Percentiles rank a stretch among this genome's conserved stretches.
Evolutionary conservation across 345 rosid genomes (phyloP).

Genomic region (Rubroshorea leprosula): DNA sequence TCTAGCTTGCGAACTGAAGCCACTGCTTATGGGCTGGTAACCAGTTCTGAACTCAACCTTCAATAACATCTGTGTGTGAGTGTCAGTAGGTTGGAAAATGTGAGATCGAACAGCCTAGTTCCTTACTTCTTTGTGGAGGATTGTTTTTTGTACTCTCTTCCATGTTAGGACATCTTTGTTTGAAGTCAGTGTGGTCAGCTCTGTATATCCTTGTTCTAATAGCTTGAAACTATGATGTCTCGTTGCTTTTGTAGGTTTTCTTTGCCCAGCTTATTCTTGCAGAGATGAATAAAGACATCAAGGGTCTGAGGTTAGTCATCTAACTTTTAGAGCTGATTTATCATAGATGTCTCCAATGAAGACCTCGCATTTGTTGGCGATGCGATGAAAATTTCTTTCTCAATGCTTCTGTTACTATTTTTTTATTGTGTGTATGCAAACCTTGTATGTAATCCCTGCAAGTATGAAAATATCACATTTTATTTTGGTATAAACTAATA

Average conservation of each 20-base stretch:
- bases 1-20: constrained; percentile 99
- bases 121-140: constrained; percentile 3
- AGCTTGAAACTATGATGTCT: constrained; percentile 14
- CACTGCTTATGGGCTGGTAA: constrained; percentile 99
- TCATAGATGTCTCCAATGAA: background rate
- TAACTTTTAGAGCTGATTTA: constrained; percentile 6
- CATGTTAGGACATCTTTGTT: constrained; percentile 3
- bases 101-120: background rate
- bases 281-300: constrained; percentile 90
- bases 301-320: constrained; percentile 72
- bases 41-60: constrained; percentile 15
- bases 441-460: too few relatives aligned
- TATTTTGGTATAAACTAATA: too few relatives aligned
- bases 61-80: too few relatives aligned
- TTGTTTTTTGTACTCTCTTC: background rate
- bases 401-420: too few relatives aligned
- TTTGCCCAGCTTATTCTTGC: constrained; percentile 92
- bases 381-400: background rate
- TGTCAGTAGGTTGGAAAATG: too few relatives aligned
- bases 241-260: constrained; percentile 70
- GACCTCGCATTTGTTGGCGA: background rate
- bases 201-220: background rate
- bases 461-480: too few relatives aligned
- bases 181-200: constrained; percentile 1
- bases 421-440: too few relatives aligned